phyloP scores from a whole-genome alignment of 2,329 filamentous ascomycete species.

The Lecanosticta acicola region DNA sequence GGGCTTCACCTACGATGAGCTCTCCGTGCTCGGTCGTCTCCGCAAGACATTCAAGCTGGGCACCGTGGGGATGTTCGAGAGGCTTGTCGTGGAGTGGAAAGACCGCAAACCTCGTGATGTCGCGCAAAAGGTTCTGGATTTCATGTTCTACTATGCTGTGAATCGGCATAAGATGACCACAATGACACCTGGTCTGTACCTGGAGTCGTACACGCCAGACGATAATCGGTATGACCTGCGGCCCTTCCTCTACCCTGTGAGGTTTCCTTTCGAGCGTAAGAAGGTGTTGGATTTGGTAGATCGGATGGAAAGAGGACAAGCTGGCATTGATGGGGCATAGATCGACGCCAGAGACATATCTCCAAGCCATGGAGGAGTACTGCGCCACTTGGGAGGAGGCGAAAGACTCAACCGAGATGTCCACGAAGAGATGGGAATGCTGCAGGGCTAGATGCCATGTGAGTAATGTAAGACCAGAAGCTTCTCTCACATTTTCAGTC shows the following conservation, averaged over 20 bases:
- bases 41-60: constrained; percentile 53
- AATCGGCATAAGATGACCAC: constrained; percentile 62
- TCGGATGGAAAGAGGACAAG: constrained; percentile 28
- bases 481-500: no score
- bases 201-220: constrained; percentile 44
- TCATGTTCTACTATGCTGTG: constrained; percentile 55
- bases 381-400: no score
- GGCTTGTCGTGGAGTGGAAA: constrained; percentile 48
- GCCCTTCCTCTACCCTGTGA: constrained; percentile 50
- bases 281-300: background rate
- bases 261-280: background rate
- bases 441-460: no score
- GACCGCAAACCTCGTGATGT: constrained; percentile 31
- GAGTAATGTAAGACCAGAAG: no score
- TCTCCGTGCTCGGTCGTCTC: constrained; percentile 48
- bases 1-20: constrained; percentile 51
- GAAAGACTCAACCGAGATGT: no score
- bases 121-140: constrained; percentile 40
- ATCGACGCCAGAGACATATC: no score
- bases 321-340: background rate
- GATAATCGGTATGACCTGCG: constrained; percentile 54
- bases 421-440: no score
- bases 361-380: no score
- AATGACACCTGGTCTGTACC: constrained; percentile 54
- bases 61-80: constrained; percentile 50